Conservation (phyloP, 2,329 filamentous ascomycete species). For the Beauveria rudraprayagi region DNA sequence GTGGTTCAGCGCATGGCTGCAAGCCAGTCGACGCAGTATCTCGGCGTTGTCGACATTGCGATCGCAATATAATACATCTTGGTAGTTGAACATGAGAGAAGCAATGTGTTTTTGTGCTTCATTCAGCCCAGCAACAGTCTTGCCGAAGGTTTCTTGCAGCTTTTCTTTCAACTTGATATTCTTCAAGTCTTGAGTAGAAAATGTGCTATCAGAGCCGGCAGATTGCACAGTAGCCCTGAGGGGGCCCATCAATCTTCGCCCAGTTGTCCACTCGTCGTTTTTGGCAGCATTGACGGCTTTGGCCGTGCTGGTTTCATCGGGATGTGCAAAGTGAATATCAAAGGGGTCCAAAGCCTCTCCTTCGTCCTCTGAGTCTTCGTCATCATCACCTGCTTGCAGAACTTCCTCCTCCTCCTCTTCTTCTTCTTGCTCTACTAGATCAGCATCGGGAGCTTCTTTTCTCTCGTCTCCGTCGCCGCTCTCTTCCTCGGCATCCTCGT, state of each 20-base stretch:
- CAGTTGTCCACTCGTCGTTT: constrained; percentile 42
- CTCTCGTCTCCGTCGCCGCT: constrained; percentile 17
- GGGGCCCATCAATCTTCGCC: constrained; percentile 37
- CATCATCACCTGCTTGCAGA: constrained; percentile 19
- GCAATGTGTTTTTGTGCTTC: constrained; percentile 57
- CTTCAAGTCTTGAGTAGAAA: constrained; percentile 31
- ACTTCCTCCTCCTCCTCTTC: constrained; percentile 35
- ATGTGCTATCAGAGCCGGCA: constrained; percentile 32
- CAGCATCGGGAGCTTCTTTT: constrained; percentile 29
- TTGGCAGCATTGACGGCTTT: constrained; percentile 44
- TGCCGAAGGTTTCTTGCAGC: constrained; percentile 46
- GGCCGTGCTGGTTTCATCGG: constrained; percentile 53
- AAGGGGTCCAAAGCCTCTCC: constrained; percentile 62
- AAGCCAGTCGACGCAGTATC: constrained; percentile 61
- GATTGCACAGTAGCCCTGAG: constrained; percentile 40
- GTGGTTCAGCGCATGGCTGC: constrained; percentile 84
- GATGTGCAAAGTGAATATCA: constrained; percentile 67
- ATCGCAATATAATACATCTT: constrained; percentile 69
- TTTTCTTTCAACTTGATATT: constrained; percentile 63
- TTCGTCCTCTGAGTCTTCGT: constrained; percentile 40
- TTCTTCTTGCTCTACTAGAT: constrained; percentile 27
- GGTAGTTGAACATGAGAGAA: constrained; percentile 71
- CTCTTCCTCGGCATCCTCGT: background rate
- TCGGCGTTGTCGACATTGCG: constrained; percentile 62
- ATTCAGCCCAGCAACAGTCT: constrained; percentile 50